These are phyloP conservation scores for Arachis hypogaea DNA, from an alignment of 306 rosid genomes.

Conservation along the genomic window DNA sequence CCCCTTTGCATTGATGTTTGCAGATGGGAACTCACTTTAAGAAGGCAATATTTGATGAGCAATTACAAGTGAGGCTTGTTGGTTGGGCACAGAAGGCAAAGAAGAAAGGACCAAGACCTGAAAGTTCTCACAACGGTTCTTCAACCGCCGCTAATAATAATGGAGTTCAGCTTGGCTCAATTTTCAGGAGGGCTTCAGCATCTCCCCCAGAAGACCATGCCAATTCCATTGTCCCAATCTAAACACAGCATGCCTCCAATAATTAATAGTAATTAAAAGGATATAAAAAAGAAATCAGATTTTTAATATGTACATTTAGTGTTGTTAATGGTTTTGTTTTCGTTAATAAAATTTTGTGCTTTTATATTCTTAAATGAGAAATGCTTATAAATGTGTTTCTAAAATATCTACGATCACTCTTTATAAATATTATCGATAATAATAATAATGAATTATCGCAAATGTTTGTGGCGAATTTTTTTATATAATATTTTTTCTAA, in stretches of 20 bases:
- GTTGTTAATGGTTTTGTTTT: too few relatives aligned
- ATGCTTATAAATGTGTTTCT: too few relatives aligned
- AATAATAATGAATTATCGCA: too few relatives aligned
- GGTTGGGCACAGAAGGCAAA: constrained; percentile 82
- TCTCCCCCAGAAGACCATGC: constrained; percentile 39
- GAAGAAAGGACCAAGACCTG: constrained; percentile 51
- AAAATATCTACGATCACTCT: too few relatives aligned
- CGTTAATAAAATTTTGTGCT: too few relatives aligned
- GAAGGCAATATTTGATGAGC: constrained; percentile 75
- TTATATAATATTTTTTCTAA: too few relatives aligned
- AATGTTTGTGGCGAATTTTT: too few relatives aligned
- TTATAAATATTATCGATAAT: too few relatives aligned
- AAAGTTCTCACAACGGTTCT: constrained; percentile 38
- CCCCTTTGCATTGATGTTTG: constrained; percentile 24
- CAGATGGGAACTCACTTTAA: constrained; percentile 89
- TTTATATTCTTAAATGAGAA: too few relatives aligned
- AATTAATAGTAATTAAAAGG: too few relatives aligned
- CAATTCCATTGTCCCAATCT: not conserved
- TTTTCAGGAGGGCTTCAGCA: constrained; percentile 35
- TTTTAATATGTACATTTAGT: not conserved
- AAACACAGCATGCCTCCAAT: too few relatives aligned
- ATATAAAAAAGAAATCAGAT: too few relatives aligned
- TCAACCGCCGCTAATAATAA: not conserved
- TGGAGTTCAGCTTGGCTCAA: constrained; percentile 57
- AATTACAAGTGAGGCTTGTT: constrained; percentile 63